Evolutionary conservation across 2,329 filamentous ascomycete genomes (phyloP), one percentile per base, ranked within the genome.

Genomic region (Neofusicoccum parvum): DNA sequence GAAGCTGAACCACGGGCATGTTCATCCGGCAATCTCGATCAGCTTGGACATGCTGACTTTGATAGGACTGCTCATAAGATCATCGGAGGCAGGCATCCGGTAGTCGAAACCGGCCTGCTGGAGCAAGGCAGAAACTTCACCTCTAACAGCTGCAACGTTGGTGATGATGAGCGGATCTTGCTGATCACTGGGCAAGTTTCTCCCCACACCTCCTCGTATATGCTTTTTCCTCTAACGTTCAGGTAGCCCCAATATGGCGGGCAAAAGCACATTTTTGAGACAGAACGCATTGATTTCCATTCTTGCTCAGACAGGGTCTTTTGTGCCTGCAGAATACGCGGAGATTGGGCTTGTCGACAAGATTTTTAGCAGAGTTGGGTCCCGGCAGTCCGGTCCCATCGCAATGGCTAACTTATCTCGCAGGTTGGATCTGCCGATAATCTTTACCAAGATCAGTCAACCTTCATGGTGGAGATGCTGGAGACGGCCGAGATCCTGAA

Each of bases 401-500:
- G 4, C 23, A 36, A 41, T 34, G 23, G 32, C 51, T 67, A 27
- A 60, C 23, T 4, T 17, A 50, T 43, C 59, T 51, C 23, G 32
- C 54, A 68, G 67, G 90, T 96, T 23, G 95, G 95, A 1, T 96
- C 93, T 0, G 95, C 94, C 1, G 96, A 99, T 77, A 94, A 97
- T 75, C 83, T 99, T n/a, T 97, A 91, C 80, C 87, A 88, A 59
- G 91, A 97, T 80, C 94, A 98, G 78, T 97, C 92, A 62, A 99
- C 96, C 0, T 99, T 99, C 79, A 98, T 99, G 95, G 92, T 98
- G 1, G 95, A 99, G 80, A 99, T 99, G 95, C 85, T 97, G 2
- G 95, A 99, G 79, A 97, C 95, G 20, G 94, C 94, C 1, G 86
- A 90, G 32, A 99, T 99, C 62, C 84, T 99, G 62, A 91, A 90